phyloP scores from a whole-genome alignment of 768 basidiomycete species.

The Hygrocybe coccinea region DNA sequence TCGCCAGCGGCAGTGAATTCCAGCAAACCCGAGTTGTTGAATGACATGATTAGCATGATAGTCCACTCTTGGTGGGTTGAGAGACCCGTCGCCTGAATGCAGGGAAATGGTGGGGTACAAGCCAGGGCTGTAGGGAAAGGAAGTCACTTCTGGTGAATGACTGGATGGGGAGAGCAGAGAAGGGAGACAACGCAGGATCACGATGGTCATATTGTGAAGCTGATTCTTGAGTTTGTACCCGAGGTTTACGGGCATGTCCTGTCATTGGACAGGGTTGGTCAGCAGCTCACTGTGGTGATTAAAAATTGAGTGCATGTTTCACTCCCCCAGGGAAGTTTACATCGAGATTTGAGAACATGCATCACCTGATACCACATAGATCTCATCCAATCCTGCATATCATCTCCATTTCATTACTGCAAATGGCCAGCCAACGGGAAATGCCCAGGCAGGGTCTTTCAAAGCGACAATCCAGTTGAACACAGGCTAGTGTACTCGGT shows the following conservation, averaged over 20 bases:
- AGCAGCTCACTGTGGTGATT: slow-evolving; percentile 80
- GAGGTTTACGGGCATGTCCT: slow-evolving; percentile 91
- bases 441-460: slow-evolving; percentile 76
- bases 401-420: slow-evolving; percentile 93
- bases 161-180: slow-evolving; percentile 53
- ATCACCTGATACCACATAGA: slow-evolving; percentile 80
- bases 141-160: background rate
- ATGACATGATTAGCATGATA: slow-evolving; percentile 61
- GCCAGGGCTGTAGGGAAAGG: slow-evolving; percentile 46
- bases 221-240: slow-evolving; percentile 95
- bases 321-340: no score
- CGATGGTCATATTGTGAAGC: slow-evolving; percentile 80
- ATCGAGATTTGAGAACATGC: slow-evolving; percentile 27
- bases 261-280: slow-evolving; percentile 89
- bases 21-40: slow-evolving; percentile 73
- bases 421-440: slow-evolving; percentile 83
- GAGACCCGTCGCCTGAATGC: slow-evolving; percentile 72
- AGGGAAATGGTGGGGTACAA: slow-evolving; percentile 83
- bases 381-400: slow-evolving; percentile 79
- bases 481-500: no score
- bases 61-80: slow-evolving; percentile 88
- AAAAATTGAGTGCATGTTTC: no score
- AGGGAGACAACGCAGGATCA: slow-evolving; percentile 94
- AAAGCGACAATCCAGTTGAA: no score
- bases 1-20: slow-evolving; percentile 88